phyloP scores from a whole-genome alignment of 1,139 yeast genomes.

The Lodderomyces parapsilosis region DNA sequence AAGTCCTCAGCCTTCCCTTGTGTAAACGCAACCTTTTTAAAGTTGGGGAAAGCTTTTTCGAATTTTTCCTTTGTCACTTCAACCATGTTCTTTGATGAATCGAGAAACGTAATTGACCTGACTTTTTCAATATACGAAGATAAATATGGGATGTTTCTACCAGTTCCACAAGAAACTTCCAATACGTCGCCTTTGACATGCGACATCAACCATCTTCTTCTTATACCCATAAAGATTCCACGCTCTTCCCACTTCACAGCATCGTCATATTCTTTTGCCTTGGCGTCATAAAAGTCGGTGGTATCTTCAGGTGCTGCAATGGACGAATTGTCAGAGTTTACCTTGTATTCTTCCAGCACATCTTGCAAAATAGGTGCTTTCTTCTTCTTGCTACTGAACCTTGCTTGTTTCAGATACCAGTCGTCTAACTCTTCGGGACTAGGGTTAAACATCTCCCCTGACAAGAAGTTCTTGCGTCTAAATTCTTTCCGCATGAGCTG shows the following conservation, averaged over 20 bases:
- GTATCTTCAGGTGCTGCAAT: conserved; percentile 77
- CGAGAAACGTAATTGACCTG: conserved; percentile 77
- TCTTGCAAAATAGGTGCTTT: conserved; percentile 28
- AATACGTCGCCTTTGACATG: conserved; percentile 83
- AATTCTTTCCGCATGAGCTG: conserved; percentile 53
- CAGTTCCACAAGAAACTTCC: conserved; percentile 96
- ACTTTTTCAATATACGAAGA: conserved; percentile 49
- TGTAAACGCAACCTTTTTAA: conserved; percentile 75
- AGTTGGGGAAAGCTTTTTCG: conserved; percentile 61
- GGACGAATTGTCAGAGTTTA: conserved; percentile 34
- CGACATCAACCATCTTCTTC: conserved; percentile 81
- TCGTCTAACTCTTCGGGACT: conserved; percentile 49
- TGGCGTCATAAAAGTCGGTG: conserved; percentile 72
- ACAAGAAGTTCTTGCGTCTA: conserved; percentile 46
- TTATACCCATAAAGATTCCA: conserved; percentile 74
- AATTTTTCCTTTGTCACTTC: conserved; percentile 78
- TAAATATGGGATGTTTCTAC: conserved; percentile 81
- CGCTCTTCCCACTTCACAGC: conserved; percentile 87
- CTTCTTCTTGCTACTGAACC: conserved; percentile 13
- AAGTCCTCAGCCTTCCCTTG: conserved; percentile 92
- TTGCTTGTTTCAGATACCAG: conserved; percentile 44
- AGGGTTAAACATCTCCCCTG: conserved; percentile 49
- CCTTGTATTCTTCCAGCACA: conserved; percentile 13
- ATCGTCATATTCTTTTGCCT: conserved; percentile 79
- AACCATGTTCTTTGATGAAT: conserved; percentile 83